phyloP scores from a whole-genome alignment of 768 basidiomycete species.

The Pleurotus giganteus region DNA sequence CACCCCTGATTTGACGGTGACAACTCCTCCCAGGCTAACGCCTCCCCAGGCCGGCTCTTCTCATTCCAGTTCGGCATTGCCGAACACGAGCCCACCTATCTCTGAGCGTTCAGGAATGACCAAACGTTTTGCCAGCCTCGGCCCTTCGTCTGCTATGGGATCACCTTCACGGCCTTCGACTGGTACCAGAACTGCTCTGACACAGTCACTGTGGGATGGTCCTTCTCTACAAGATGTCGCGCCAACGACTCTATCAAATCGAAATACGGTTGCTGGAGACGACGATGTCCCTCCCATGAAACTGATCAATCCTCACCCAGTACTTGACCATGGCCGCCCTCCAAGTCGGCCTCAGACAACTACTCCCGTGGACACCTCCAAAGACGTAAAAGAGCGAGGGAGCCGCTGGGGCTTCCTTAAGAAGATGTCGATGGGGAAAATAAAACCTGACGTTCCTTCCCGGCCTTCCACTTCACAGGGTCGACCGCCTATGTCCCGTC shows the following conservation, averaged over 20 bases:
- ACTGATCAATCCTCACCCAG: conserved; percentile 12
- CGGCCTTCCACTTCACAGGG: conserved; percentile 35
- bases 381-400: conserved; percentile 55
- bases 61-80: conserved; percentile 68
- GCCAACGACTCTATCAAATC: conserved; percentile 7
- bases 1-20: conserved; percentile 17
- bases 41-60: conserved; percentile 56
- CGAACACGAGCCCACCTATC: conserved; percentile 35
- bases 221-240: conserved; percentile 34
- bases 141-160: conserved; percentile 44
- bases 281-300: conserved; percentile 13
- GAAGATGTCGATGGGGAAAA: conserved; percentile 98
- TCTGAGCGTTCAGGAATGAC: conserved; percentile 34
- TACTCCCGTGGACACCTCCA: conserved; percentile 9
- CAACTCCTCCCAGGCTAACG: conserved; percentile 27
- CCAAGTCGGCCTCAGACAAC: conserved; percentile 1
- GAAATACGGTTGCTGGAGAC: conserved; percentile 6
- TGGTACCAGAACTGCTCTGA: conserved; percentile 36
- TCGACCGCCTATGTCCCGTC: conserved; percentile 13
- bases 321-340: conserved; percentile 9
- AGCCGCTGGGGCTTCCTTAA: conserved; percentile 94
- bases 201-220: conserved; percentile 53
- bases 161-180: conserved; percentile 36
- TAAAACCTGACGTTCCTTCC: conserved; percentile 63
- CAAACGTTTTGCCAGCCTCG: conserved; percentile 70